A percentile compares a stretch with the other conserved stretches of the same genome.
Evolutionary conservation across 2,329 filamentous ascomycete genomes (phyloP).

Genomic region (Claviceps digitariae): DNA sequence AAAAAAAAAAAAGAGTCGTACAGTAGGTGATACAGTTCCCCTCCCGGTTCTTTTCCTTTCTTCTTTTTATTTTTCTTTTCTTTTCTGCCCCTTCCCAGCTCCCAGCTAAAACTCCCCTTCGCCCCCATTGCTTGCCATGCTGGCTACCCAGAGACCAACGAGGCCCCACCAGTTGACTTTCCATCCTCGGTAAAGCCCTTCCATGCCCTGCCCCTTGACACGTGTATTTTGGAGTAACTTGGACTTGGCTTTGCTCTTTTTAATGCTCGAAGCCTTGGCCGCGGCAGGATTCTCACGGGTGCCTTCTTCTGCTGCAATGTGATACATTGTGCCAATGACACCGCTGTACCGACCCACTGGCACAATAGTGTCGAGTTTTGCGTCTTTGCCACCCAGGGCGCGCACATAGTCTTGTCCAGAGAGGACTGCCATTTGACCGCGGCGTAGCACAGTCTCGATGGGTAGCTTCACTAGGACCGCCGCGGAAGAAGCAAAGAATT

Average conservation of each 20-base stretch:
- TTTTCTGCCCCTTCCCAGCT: background rate
- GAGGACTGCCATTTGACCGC: conserved; percentile 69
- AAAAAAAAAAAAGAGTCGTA: conserved; percentile 7
- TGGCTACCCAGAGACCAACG: conserved; percentile 59
- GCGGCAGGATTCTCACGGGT: conserved; percentile 30
- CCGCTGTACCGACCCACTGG: conserved; percentile 70
- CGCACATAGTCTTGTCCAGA: conserved; percentile 36
- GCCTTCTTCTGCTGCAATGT: conserved; percentile 75
- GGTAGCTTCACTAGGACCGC: conserved; percentile 82
- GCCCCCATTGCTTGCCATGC: conserved; percentile 46
- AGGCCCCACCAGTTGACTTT: conserved; percentile 67
- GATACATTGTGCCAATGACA: conserved; percentile 83
- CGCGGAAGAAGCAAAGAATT: conserved; percentile 65
- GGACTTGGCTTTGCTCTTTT: conserved; percentile 19
- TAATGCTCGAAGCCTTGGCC: conserved; percentile 16
- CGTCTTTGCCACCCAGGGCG: conserved; percentile 30
- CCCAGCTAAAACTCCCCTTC: conserved; percentile 42
- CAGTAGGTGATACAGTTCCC: conserved; percentile 4
- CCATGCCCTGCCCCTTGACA: conserved; percentile 51
- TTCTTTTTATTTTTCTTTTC: background rate
- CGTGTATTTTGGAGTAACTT: conserved; percentile 21
- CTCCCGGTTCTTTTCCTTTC: no score
- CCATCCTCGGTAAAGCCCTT: conserved; percentile 61
- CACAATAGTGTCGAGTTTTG: conserved; percentile 57
- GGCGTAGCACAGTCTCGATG: conserved; percentile 78